These are phyloP conservation scores for Beauveria sp. DNA, from an alignment of 2,329 filamentous ascomycete genomes.

Conservation along the genomic window DNA sequence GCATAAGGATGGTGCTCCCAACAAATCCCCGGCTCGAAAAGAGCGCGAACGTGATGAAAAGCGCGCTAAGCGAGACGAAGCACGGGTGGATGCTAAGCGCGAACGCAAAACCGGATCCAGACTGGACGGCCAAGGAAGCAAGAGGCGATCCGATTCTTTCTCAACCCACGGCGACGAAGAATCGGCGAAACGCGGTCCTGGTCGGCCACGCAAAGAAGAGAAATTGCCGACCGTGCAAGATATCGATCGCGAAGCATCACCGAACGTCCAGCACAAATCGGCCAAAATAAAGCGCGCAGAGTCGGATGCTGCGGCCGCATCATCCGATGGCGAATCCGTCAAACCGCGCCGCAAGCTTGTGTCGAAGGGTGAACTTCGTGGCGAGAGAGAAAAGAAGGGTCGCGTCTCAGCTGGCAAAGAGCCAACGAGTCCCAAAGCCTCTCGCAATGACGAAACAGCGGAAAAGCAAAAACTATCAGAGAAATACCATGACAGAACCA, in stretches of 20 bases:
- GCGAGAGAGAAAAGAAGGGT: conserved; percentile 50
- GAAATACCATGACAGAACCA: conserved; percentile 52
- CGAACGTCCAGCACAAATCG: conserved; percentile 38
- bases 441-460: conserved; percentile 37
- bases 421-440: conserved; percentile 44
- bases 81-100: conserved; percentile 37
- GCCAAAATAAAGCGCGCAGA: conserved; percentile 46
- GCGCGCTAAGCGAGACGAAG: conserved; percentile 35
- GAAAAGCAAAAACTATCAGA: conserved; percentile 45
- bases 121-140: conserved; percentile 41
- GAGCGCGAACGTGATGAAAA: conserved; percentile 37
- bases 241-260: conserved; percentile 48
- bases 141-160: conserved; percentile 37
- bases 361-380: conserved; percentile 54
- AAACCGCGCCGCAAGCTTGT: conserved; percentile 58
- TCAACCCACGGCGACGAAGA: conserved; percentile 39
- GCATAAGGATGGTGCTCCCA: conserved; percentile 40
- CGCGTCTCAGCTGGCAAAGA: conserved; percentile 44
- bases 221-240: conserved; percentile 35
- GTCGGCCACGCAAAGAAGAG: conserved; percentile 43
- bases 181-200: conserved; percentile 42
- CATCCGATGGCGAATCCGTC: conserved; percentile 48
- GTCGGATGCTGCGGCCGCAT: conserved; percentile 42
- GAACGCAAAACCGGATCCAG: conserved; percentile 36
- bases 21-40: conserved; percentile 41